A percentile compares a stretch with the other conserved stretches of the same genome.
phyloP scores from a whole-genome alignment of 2,329 filamentous ascomycete species.

The Magnaporthiopsis incrustans region DNA sequence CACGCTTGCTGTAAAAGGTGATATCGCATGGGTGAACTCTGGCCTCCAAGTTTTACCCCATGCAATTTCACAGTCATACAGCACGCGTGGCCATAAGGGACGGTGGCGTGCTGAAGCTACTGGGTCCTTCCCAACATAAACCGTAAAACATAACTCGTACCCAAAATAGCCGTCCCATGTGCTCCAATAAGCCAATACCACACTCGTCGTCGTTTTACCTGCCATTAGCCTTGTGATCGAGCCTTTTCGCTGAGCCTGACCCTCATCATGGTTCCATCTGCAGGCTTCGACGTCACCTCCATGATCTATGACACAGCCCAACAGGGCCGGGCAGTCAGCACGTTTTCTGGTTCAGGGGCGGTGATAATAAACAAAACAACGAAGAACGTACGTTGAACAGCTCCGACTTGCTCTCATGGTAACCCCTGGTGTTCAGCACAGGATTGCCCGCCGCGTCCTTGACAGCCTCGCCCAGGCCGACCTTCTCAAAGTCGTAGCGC shows the following conservation, averaged over 20 bases:
- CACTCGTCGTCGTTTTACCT: neutral
- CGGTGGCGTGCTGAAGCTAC: too few species aligned
- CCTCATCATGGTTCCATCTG: conserved; percentile 19
- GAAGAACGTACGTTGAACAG: conserved; percentile 20
- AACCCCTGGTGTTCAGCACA: conserved; percentile 16
- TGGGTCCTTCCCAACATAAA: too few species aligned
- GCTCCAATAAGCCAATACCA: neutral
- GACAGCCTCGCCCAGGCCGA: conserved; percentile 21
- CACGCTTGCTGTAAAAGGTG: too few species aligned
- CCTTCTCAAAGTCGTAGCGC: conserved; percentile 24
- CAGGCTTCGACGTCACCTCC: conserved; percentile 21
- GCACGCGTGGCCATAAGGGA: too few species aligned
- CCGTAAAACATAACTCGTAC: neutral
- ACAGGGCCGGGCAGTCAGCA: neutral
- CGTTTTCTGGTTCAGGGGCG: neutral
- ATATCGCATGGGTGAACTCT: too few species aligned
- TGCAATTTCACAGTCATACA: too few species aligned
- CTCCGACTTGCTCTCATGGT: conserved; percentile 16
- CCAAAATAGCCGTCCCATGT: neutral
- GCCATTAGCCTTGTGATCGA: neutral
- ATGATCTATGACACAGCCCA: conserved; percentile 12
- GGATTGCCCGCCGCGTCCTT: conserved; percentile 15
- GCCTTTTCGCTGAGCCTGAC: conserved; percentile 15
- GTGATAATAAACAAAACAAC: neutral
- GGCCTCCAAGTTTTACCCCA: too few species aligned